Base-by-base conservation (phyloP, 176 grass and related monocot genomes). In the Bromus sterilis region DNA sequence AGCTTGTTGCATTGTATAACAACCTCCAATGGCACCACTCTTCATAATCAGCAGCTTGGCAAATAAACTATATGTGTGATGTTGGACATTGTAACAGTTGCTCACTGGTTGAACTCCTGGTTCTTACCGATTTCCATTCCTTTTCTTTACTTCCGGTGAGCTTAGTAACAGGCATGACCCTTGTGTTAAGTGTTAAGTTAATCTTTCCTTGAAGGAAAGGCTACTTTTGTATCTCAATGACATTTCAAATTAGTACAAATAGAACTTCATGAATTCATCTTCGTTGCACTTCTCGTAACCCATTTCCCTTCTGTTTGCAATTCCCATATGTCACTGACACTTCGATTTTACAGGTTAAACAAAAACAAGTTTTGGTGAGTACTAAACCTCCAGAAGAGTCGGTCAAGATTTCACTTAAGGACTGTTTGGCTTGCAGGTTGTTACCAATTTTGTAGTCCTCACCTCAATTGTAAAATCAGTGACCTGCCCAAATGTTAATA, bases 391-490 rank as follows among this genome's bases (percentile, higher is more conserved):
- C 56, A 83, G 87, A 88, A 34, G 90, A 98, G 86, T 86, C 91
- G 26, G 90, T 98, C 18, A 98, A 92, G 70, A 98, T 98, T 91
- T 98, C 96, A 35, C 89, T 98, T 2, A 98, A 98, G 73, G 96
- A 98, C 66, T 98, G 96, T 69, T 79, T 98, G 68, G 96, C 93
- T 78, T 98, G 96, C 93, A 98, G 96, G 96, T 98, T 64, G 41
- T 79, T 91, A 43, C 46, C 20, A 4, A 7, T 23, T 23, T 28
- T 49, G 57, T 40, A 56, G 42, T 41, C 31, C 58, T 56, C 4
- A 2, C 12, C 20, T 57, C 46, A 37, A 34, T 26, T 67, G 4
- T 62, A 42, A 53, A 78, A 78, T 36, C 51, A 80, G 40, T 15
- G 34, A 25, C 16, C 26, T 79, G 26, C 21, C 18, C 31, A 63